phyloP scores from a whole-genome alignment of 1,284 basidiomycete species.

The Ustilago cynodontis region DNA sequence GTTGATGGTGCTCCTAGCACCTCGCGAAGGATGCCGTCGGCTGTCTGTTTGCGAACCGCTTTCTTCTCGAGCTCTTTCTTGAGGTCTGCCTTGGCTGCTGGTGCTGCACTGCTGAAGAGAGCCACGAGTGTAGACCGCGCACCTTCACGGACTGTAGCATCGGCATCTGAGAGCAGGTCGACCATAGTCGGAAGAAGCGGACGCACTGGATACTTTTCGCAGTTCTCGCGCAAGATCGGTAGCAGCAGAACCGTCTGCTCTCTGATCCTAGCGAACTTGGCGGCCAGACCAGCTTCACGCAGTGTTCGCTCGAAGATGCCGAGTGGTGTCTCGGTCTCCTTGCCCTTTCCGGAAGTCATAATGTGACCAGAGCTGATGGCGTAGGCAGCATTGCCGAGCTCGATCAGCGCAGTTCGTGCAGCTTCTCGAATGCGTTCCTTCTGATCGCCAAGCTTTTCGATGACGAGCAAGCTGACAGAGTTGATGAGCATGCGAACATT shows the following conservation, averaged over 20 bases:
- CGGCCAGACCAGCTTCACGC: constrained; percentile 82
- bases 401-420: constrained; percentile 80
- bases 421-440: constrained; percentile 80
- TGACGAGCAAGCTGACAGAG: constrained; percentile 79
- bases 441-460: constrained; percentile 84
- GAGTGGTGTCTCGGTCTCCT: constrained; percentile 81
- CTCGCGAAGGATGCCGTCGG: constrained; percentile 72
- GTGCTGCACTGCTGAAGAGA: constrained; percentile 83
- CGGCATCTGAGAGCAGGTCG: constrained; percentile 87
- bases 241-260: constrained; percentile 71
- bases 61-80: constrained; percentile 83
- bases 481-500: constrained; percentile 70
- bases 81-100: constrained; percentile 88
- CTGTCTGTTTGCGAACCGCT: constrained; percentile 78
- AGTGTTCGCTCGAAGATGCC: constrained; percentile 80
- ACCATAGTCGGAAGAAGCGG: constrained; percentile 85
- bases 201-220: constrained; percentile 78
- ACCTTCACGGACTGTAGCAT: constrained; percentile 87
- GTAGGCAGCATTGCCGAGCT: constrained; percentile 80
- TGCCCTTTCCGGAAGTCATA: constrained; percentile 74
- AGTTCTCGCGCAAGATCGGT: constrained; percentile 39
- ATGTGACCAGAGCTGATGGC: constrained; percentile 71
- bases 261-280: constrained; percentile 74
- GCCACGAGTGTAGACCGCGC: constrained; percentile 83
- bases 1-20: constrained; percentile 65